phyloP scores from a whole-genome alignment of 768 basidiomycete species.

The Glaciozyma martinii region DNA sequence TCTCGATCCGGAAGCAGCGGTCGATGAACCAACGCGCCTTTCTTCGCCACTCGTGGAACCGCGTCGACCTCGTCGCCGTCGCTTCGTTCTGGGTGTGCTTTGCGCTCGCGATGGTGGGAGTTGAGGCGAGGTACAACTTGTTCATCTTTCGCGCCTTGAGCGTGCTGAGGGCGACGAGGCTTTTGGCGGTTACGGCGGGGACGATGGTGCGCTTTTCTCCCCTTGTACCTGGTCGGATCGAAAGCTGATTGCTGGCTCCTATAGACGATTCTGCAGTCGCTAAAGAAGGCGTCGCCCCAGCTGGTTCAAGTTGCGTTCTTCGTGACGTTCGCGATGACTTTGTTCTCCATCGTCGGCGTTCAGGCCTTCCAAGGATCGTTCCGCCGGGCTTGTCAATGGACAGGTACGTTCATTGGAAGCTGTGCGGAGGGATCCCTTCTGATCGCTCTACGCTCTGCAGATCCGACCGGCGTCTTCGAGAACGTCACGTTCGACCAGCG shows the following conservation, averaged over 20 bases:
- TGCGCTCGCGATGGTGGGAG: conserved; percentile 54
- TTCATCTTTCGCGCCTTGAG: conserved; percentile 83
- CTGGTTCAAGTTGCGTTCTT: conserved; percentile 84
- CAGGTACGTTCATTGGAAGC: conserved; percentile 10
- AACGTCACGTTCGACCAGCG: conserved; percentile 45
- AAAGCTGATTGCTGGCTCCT: background rate
- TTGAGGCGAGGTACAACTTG: conserved; percentile 56
- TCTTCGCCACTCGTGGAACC: conserved; percentile 82
- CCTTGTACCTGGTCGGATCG: background rate
- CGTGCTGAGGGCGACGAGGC: conserved; percentile 68
- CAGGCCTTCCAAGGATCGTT: conserved; percentile 85
- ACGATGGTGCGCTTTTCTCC: conserved; percentile 58
- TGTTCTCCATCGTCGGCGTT: conserved; percentile 91
- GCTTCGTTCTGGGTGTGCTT: conserved; percentile 81
- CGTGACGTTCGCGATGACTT: conserved; percentile 73
- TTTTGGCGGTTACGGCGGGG: conserved; percentile 80
- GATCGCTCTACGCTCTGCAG: conserved; percentile 12
- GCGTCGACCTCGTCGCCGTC: conserved; percentile 81
- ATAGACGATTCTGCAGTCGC: conserved; percentile 77
- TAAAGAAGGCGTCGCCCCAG: conserved; percentile 84
- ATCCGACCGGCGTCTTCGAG: conserved; percentile 38
- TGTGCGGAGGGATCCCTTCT: background rate
- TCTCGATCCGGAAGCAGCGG: conserved; percentile 38
- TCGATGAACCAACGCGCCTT: conserved; percentile 55
- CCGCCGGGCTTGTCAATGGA: conserved; percentile 43